Evolutionary conservation across 768 basidiomycete species (phyloP).

Genomic region (Pleurotus giganteus): DNA sequence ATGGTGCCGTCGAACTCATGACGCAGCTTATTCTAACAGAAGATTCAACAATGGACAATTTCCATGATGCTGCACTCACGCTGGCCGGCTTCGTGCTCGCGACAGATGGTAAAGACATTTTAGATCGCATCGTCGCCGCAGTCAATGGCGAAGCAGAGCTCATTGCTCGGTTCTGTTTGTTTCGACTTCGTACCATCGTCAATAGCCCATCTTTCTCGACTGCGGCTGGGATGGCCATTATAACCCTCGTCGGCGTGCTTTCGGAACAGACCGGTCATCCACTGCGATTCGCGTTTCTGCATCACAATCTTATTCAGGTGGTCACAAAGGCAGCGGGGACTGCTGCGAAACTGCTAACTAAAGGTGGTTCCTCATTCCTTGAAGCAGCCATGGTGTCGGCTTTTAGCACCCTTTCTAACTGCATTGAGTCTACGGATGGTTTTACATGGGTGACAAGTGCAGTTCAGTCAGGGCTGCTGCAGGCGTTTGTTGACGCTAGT

Average conservation of each 20-base stretch:
- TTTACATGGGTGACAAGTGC: conserved; percentile 34
- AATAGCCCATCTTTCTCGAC: conserved; percentile 17
- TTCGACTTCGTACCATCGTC: conserved; percentile 23
- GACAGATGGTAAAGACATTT: conserved; percentile 11
- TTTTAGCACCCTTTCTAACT: conserved; percentile 32
- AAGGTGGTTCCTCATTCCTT: conserved; percentile 16
- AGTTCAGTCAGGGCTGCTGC: conserved; percentile 29
- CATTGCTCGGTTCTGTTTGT: conserved; percentile 26
- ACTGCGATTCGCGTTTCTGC: conserved; percentile 29
- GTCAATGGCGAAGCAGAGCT: conserved; percentile 24
- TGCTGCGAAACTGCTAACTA: conserved; percentile 20
- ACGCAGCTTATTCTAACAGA: conserved; percentile 32
- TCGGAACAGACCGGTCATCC: conserved; percentile 24
- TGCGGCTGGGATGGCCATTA: conserved; percentile 18
- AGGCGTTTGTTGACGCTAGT: conserved; percentile 26
- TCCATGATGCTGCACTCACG: conserved; percentile 26
- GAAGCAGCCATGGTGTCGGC: conserved; percentile 25
- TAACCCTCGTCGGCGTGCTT: conserved; percentile 30
- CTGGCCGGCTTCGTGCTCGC: conserved; percentile 26
- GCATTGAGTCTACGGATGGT: conserved; percentile 34
- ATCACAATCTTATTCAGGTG: conserved; percentile 26
- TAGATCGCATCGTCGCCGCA: conserved; percentile 27
- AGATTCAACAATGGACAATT: conserved; percentile 22
- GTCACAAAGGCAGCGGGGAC: conserved; percentile 28
- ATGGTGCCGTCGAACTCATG: conserved; percentile 31